phyloP scores from a whole-genome alignment of 2,329 filamentous ascomycete species.

The Stachybotrys elegans region DNA sequence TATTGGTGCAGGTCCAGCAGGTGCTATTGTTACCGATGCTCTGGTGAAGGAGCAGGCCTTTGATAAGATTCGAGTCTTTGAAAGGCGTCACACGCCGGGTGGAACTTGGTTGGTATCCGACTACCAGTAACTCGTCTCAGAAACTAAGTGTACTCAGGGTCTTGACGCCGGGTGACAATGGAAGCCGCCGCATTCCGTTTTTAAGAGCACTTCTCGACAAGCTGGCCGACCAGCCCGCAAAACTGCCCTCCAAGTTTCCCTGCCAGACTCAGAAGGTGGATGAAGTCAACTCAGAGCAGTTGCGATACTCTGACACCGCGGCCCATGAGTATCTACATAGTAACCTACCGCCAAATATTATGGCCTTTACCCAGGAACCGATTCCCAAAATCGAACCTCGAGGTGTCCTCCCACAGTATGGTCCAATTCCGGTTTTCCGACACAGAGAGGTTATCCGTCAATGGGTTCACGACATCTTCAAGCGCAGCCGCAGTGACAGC shows the following conservation, averaged over 20 bases:
- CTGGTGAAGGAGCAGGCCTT: constrained; percentile 10
- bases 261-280: background rate
- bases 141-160: too few relatives aligned
- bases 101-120: background rate
- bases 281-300: background rate
- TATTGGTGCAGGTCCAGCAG: constrained; percentile 11
- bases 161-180: background rate
- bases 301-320: background rate
- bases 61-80: constrained; percentile 11
- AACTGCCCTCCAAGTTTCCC: background rate
- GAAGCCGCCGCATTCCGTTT: background rate
- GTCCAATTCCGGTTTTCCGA: background rate
- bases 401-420: background rate
- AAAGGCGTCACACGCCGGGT: constrained; percentile 4
- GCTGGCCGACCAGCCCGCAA: background rate
- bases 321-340: background rate
- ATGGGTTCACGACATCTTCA: background rate
- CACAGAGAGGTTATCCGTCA: background rate
- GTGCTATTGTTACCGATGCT: constrained; percentile 12
- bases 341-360: background rate
- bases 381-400: background rate
- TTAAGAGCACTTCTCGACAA: background rate
- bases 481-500: background rate
- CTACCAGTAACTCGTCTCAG: too few relatives aligned
- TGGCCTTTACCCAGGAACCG: background rate